Conservation (phyloP, 2,329 filamentous ascomycete species). For the Aureobasidium leucospermi region DNA sequence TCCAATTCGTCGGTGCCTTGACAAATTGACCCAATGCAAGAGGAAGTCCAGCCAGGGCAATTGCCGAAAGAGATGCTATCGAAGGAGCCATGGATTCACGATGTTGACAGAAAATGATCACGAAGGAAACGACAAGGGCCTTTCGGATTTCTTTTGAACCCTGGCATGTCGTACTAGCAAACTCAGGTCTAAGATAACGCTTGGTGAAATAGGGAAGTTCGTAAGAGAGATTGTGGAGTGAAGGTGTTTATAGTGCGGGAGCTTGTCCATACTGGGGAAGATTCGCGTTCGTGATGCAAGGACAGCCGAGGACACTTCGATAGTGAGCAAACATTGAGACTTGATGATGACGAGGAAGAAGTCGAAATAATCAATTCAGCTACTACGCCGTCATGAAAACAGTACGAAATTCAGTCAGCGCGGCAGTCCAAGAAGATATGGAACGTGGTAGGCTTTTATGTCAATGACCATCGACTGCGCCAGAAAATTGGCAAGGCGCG, state of each 20-base stretch:
- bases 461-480: not conserved
- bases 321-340: not conserved
- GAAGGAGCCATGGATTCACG: not conserved
- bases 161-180: not conserved
- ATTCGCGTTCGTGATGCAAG: not conserved
- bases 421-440: not conserved
- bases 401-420: too few relatives aligned
- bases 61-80: not conserved
- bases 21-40: conserved; percentile 37
- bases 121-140: not conserved
- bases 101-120: not conserved
- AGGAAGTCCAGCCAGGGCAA: conserved; percentile 4
- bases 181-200: conserved; percentile 1
- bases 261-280: conserved; percentile 1
- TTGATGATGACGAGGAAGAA: not conserved
- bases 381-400: too few relatives aligned
- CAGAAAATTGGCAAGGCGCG: not conserved
- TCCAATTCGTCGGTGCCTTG: conserved; percentile 38
- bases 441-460: not conserved
- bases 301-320: not conserved
- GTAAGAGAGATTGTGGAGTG: not conserved
- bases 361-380: not conserved
- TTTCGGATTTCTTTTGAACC: not conserved
- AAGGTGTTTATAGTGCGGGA: not conserved
- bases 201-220: conserved; percentile 6